Conservation (phyloP, 345 rosid species). For the Pugionium dolabratum region DNA sequence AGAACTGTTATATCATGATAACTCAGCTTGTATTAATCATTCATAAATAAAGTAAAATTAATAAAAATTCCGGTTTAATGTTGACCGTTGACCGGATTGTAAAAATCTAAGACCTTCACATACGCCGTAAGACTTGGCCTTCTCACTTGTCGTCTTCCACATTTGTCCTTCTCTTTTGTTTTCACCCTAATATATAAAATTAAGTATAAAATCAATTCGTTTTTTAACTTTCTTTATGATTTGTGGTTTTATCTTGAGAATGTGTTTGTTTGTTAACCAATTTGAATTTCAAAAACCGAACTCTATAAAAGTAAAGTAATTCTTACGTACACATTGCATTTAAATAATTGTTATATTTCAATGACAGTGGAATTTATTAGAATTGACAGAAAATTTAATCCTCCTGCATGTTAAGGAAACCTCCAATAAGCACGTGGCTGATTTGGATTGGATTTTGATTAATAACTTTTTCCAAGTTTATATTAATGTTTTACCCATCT, state of each 20-base stretch:
- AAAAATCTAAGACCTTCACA: constrained; percentile 14
- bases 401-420: constrained; percentile 29
- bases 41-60: constrained; percentile 2
- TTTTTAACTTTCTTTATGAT: neutral
- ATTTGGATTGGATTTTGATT: neutral
- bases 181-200: neutral
- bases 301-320: constrained; percentile 17
- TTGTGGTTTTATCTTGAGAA: constrained; percentile 12
- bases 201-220: constrained; percentile 16
- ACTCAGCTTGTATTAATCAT: neutral
- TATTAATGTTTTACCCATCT: constrained; percentile 36
- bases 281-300: constrained; percentile 38
- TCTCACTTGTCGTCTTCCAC: constrained; percentile 33
- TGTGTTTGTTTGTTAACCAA: constrained; percentile 15
- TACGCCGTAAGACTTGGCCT: constrained; percentile 35
- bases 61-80: neutral
- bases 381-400: constrained; percentile 38
- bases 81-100: constrained; percentile 30
- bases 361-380: constrained; percentile 43
- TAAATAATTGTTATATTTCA: constrained; percentile 24
- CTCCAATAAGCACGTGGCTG: constrained; percentile 22
- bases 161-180: constrained; percentile 34
- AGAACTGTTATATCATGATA: too few species aligned
- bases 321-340: constrained; percentile 17
- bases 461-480: constrained; percentile 1